Percentiles rank a stretch among this genome's conserved stretches.
phyloP scores from a whole-genome alignment of 352 stramenopile genomes.

The Phytopythium montanum region DNA sequence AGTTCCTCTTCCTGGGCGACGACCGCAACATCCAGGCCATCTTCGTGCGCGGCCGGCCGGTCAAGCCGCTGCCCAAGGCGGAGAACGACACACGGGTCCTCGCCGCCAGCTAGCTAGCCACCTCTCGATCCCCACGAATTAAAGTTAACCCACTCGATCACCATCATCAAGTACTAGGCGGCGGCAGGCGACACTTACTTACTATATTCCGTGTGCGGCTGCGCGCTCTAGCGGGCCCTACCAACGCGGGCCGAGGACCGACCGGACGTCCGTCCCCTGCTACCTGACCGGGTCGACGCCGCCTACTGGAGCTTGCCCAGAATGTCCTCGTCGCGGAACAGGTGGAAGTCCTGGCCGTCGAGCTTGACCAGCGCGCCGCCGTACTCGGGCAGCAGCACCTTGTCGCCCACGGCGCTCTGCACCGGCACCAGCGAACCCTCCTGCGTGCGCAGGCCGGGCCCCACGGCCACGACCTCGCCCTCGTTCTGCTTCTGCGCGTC shows the following conservation, averaged over 20 bases:
- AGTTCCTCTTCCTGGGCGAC: conserved; percentile 89
- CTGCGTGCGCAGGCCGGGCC: conserved; percentile 85
- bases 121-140: too few relatives aligned
- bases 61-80: conserved; percentile 28
- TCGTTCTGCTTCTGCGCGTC: conserved; percentile 93
- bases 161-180: too few relatives aligned
- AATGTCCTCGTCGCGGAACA: conserved; percentile 97
- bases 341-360: conserved; percentile 89
- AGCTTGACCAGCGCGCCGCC: conserved; percentile 93
- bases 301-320: conserved; percentile 94
- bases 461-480: conserved; percentile 92
- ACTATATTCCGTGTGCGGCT: conserved; percentile 4
- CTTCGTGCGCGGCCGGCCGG: conserved; percentile 66
- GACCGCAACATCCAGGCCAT: conserved; percentile 89
- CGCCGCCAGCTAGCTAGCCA: too few relatives aligned
- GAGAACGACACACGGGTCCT: neutral
- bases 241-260: too few relatives aligned
- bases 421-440: conserved; percentile 89
- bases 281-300: neutral
- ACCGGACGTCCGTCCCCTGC: too few relatives aligned
- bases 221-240: neutral
- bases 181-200: conserved; percentile 1
- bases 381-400: conserved; percentile 96
- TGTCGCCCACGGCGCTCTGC: conserved; percentile 90
- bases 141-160: too few relatives aligned